phyloP scores from a whole-genome alignment of 1,284 basidiomycete genomes.

The Cryptococcus maquisensis region DNA sequence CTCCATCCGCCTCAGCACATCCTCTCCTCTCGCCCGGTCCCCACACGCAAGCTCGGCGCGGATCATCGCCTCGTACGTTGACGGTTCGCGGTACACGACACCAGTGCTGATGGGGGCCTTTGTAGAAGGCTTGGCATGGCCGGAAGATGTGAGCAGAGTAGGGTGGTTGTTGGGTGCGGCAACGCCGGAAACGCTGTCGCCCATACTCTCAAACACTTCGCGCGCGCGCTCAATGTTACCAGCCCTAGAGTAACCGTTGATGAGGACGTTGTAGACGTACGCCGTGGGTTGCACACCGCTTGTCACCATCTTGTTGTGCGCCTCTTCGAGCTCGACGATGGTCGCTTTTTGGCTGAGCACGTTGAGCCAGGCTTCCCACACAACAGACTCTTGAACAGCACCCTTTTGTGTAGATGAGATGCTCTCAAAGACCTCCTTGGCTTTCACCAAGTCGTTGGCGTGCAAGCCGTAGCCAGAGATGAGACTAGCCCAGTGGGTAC shows the following conservation, averaged over 20 bases:
- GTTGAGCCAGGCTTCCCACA: conserved; percentile 87
- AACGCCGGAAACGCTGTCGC: conserved; percentile 71
- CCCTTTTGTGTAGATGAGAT: conserved; percentile 53
- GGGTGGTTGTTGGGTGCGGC: conserved; percentile 87
- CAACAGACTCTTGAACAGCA: conserved; percentile 65
- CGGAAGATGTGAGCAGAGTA: conserved; percentile 52
- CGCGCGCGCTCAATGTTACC: conserved; percentile 69
- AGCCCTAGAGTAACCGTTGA: conserved; percentile 76
- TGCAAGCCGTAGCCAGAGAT: conserved; percentile 88
- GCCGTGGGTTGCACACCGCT: conserved; percentile 80
- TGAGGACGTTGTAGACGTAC: conserved; percentile 90
- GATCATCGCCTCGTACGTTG: conserved; percentile 80
- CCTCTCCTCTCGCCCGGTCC: conserved; percentile 64
- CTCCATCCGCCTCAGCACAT: conserved; percentile 69
- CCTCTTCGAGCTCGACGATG: conserved; percentile 70
- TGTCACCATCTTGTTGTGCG: conserved; percentile 61
- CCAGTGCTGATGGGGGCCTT: conserved; percentile 44
- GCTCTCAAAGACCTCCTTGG: conserved; percentile 72
- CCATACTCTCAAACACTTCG: conserved; percentile 75
- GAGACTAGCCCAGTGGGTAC: conserved; percentile 85
- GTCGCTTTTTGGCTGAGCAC: conserved; percentile 76
- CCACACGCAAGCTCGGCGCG: conserved; percentile 80
- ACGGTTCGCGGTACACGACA: conserved; percentile 80
- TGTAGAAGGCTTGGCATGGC: conserved; percentile 45
- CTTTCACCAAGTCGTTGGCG: conserved; percentile 69